A percentile compares a stretch with the other conserved stretches of the same genome.
Conservation (phyloP, 2,329 filamentous ascomycete genomes). For the Curvularia lunata region DNA sequence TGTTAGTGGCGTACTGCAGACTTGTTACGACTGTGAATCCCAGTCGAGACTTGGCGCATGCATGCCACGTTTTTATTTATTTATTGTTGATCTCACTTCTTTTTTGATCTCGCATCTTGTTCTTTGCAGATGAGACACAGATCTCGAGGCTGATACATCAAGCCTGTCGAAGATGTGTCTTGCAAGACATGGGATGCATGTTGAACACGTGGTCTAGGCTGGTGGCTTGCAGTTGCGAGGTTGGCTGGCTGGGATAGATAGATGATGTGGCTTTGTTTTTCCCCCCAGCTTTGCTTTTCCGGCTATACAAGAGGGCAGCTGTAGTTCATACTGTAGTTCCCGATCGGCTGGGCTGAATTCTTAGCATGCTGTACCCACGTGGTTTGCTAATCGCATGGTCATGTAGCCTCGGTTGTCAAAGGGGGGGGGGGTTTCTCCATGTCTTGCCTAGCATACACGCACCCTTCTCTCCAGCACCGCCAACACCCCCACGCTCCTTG, state of each 20-base stretch:
- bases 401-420: no score
- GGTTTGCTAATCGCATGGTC: not conserved
- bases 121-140: not conserved
- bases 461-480: not conserved
- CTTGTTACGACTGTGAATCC: not conserved
- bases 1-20: not conserved
- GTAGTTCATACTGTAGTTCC: not conserved
- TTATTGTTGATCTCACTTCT: not conserved
- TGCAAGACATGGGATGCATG: not conserved
- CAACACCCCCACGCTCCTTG: no score
- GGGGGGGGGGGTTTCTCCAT: no score
- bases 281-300: not conserved
- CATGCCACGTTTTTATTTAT: not conserved
- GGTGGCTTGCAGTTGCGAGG: not conserved
- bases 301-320: not conserved
- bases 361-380: not conserved
- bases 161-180: not conserved
- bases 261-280: not conserved
- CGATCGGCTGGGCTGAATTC: not conserved
- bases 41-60: not conserved
- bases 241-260: not conserved
- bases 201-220: not conserved
- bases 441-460: not conserved
- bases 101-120: not conserved
- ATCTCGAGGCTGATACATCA: not conserved